Evolutionary conservation across 441 rosid genomes (phyloP).

Genomic region (Pelargonium fulgidum): DNA sequence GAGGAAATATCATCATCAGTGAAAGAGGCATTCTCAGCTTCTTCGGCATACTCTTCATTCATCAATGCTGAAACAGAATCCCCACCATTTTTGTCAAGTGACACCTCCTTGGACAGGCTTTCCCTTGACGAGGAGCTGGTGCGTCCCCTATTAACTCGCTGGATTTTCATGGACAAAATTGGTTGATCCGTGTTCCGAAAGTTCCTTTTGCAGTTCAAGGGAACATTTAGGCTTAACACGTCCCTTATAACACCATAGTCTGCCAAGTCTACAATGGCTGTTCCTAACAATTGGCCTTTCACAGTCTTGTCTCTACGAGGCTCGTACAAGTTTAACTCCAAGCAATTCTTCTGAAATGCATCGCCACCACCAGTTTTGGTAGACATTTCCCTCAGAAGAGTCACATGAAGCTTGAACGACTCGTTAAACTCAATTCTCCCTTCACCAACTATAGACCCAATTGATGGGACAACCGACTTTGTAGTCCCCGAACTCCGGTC

Average conservation of each 20-base stretch:
- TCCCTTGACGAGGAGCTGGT: constrained; percentile 37
- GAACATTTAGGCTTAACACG: constrained; percentile 39
- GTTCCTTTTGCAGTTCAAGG: constrained; percentile 75
- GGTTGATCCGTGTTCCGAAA: constrained; percentile 71
- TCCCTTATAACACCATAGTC: constrained; percentile 64
- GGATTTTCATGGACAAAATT: constrained; percentile 53
- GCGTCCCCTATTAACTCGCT: constrained; percentile 40
- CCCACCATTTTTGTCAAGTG: constrained; percentile 36
- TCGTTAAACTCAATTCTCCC: constrained; percentile 84
- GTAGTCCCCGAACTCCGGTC: constrained; percentile 70
- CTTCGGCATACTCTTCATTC: constrained; percentile 75
- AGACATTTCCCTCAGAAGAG: constrained; percentile 51
- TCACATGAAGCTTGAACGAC: constrained; percentile 72
- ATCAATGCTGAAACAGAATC: constrained; percentile 68
- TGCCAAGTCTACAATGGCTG: constrained; percentile 66
- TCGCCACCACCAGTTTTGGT: constrained; percentile 47
- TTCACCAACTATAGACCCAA: constrained; percentile 67
- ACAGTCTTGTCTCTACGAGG: constrained; percentile 75
- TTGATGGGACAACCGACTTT: constrained; percentile 50
- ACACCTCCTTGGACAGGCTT: constrained; percentile 32
- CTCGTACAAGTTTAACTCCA: constrained; percentile 80
- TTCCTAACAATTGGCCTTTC: constrained; percentile 57
- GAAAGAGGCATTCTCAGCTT: constrained; percentile 63
- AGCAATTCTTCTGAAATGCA: constrained; percentile 51
- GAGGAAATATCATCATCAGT: constrained; percentile 79